Conservation (phyloP, 2,329 filamentous ascomycete genomes). For the Colletotrichum simmondsii region DNA sequence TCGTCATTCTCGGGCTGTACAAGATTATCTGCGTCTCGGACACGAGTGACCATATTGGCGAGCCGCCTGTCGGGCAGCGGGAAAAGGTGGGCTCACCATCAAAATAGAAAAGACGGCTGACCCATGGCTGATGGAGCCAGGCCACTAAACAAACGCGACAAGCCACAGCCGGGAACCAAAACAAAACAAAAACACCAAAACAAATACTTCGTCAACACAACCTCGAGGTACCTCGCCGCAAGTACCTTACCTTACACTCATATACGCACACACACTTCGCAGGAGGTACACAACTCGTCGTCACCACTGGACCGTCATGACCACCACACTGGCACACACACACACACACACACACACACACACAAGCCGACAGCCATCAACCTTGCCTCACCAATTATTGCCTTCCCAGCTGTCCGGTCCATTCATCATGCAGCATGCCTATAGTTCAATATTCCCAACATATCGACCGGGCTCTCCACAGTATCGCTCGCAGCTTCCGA, state of each 20-base stretch:
- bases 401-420: conserved; percentile 20
- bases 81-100: conserved; percentile 24
- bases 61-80: conserved; percentile 14
- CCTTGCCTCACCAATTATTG: conserved; percentile 17
- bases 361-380: not conserved
- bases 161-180: conserved; percentile 32
- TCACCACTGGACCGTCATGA: conserved; percentile 10
- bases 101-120: conserved; percentile 30
- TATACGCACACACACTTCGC: not conserved
- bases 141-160: conserved; percentile 34
- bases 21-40: not conserved
- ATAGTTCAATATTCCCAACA: conserved; percentile 10
- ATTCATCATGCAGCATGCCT: conserved; percentile 2
- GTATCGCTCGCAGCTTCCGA: not conserved
- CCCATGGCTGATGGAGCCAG: conserved; percentile 26
- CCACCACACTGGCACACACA: not conserved
- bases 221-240: not conserved
- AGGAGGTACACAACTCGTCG: not conserved
- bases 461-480: not conserved
- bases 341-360: not conserved
- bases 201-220: conserved; percentile 17
- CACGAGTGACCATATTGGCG: conserved; percentile 1
- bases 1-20: conserved; percentile 4
- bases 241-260: not conserved
- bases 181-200: conserved; percentile 30